Base-by-base conservation (phyloP, 306 rosid species). In the Begonia masoniana region DNA sequence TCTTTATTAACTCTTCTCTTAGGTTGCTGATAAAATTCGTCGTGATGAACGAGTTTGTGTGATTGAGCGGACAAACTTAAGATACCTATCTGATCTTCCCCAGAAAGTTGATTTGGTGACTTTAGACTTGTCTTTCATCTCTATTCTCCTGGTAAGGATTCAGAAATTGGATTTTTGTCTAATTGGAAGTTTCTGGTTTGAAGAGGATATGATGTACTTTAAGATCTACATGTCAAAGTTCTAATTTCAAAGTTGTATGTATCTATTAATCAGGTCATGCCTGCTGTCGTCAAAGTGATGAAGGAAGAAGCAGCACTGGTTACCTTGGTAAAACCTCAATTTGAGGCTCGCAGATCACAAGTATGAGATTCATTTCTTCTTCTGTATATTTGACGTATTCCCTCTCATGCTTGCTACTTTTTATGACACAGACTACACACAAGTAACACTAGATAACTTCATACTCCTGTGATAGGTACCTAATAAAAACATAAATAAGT, bases 11-110 rank as follows among this genome's bases (percentile, higher is more conserved):
- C 39, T 31, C 39, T 31, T 31, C 39, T 74, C 58, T 42, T 64
- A 91, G 94, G 97, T 91, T 62, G 91, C 96, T 12, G 92, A 89
- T 7, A 85, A 85, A 74, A 80, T 89, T 63, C 82, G 94, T 52
- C 70, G 63, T 3, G 83, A 89, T 67, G 94, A 85, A 43, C 94
- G 78, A 17, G 95, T 85, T 52, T 68, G 82, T 57, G 79, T 89
- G 59, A 85, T 89, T 57, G 97, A 89, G 60, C 59, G 91, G 64
- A 89, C 91, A 61, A 89, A 89, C 75, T 73, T 89, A 55, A 76
- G 97, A 85, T 77, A 85, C 62, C 85, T 89, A 45, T 41, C 84
- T 10, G 84, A n/a, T 61, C 96, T 91, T 64, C 94, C 97, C 0
- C 92, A 83, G 66, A 81, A 65, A 52, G 97, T 91, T 64, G 94